Evolutionary conservation across 2,329 filamentous ascomycete genomes (phyloP).

Genomic region (Polytolypa hystricis): DNA sequence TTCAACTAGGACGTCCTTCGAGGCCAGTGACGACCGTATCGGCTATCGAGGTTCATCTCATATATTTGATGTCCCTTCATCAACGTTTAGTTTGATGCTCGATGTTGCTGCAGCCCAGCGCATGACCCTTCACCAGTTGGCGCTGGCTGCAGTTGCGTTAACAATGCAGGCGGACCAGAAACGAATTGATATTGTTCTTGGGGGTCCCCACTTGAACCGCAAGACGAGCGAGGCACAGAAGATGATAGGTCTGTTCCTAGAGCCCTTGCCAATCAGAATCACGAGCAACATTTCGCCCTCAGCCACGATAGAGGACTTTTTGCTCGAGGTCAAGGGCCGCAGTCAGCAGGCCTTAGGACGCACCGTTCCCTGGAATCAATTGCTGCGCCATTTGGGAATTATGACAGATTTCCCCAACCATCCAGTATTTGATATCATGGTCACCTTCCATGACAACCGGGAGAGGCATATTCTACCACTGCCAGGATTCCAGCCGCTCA

Average conservation of each 20-base stretch:
- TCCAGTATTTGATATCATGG: background rate
- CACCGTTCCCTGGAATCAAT: no score
- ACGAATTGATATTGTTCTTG: conserved; percentile 17
- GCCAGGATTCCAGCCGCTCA: background rate
- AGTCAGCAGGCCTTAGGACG: no score
- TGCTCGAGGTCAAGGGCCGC: no score
- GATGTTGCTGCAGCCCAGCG: no score
- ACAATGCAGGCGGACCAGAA: conserved; percentile 8
- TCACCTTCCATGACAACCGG: background rate
- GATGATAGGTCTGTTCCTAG: conserved; percentile 20
- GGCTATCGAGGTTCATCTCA: conserved; percentile 1
- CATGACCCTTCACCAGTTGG: conserved; percentile 16
- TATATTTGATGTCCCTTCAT: conserved; percentile 9
- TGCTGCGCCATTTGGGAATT: no score
- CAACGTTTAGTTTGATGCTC: no score
- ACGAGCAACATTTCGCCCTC: no score
- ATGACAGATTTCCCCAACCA: no score
- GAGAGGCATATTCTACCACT: background rate
- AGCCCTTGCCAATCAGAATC: conserved; percentile 21
- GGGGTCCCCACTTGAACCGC: conserved; percentile 21
- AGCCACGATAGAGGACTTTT: no score
- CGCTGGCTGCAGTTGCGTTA: conserved; percentile 15
- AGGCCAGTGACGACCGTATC: no score
- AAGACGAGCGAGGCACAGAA: conserved; percentile 13
- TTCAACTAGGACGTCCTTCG: no score